Conservation (phyloP, 2,329 filamentous ascomycete species). For the Colletotrichum trifolii region DNA sequence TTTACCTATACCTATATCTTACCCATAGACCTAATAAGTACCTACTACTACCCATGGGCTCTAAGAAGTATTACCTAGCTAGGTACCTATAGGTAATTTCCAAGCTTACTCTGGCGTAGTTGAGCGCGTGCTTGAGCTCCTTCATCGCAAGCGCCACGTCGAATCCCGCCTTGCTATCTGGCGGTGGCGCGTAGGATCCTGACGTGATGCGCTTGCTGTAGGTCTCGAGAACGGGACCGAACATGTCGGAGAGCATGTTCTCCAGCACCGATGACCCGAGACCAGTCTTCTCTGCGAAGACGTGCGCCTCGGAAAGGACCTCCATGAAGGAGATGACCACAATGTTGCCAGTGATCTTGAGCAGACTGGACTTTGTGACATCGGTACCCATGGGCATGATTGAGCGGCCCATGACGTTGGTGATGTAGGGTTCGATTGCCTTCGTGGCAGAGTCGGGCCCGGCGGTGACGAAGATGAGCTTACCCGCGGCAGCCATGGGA, state of each 20-base stretch:
- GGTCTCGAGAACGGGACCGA: conserved; percentile 41
- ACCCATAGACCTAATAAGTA: no score
- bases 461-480: conserved; percentile 54
- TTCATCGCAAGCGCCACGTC: conserved; percentile 25
- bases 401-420: conserved; percentile 51
- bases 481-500: conserved; percentile 53
- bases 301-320: conserved; percentile 43
- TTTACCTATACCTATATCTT: no score
- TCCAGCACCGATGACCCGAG: conserved; percentile 42
- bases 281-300: conserved; percentile 45
- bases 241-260: conserved; percentile 43
- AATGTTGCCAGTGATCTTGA: conserved; percentile 57
- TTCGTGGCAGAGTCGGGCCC: conserved; percentile 48
- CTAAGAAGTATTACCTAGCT: no score
- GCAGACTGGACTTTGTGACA: conserved; percentile 50
- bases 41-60: no score
- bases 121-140: conserved; percentile 21
- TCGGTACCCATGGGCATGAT: conserved; percentile 55
- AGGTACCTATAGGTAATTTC: no score
- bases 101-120: conserved; percentile 9
- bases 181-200: conserved; percentile 42
- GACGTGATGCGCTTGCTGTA: conserved; percentile 43
- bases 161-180: conserved; percentile 16
- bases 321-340: conserved; percentile 40
- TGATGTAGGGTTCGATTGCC: conserved; percentile 49